Conservation (phyloP, 2,329 filamentous ascomycete genomes). For the Trichoderma cornu-damae region DNA sequence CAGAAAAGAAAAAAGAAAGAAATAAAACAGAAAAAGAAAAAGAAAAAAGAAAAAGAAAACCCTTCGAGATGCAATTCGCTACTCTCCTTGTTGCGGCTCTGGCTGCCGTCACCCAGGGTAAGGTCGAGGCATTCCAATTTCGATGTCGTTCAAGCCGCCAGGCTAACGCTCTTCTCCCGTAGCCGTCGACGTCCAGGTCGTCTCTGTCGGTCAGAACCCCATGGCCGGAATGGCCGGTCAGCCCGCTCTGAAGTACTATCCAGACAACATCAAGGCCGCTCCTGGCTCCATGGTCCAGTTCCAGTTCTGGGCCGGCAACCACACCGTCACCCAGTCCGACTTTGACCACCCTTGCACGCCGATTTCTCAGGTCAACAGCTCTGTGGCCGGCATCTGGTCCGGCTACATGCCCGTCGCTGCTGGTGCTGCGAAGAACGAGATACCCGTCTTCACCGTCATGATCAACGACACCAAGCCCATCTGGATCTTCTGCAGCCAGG, state of each 20-base stretch:
- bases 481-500: conserved; percentile 76
- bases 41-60: background rate
- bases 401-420: conserved; percentile 62
- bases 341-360: conserved; percentile 68
- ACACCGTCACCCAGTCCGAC: conserved; percentile 72
- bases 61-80: conserved; percentile 49
- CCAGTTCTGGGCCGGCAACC: conserved; percentile 64
- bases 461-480: conserved; percentile 65
- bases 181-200: conserved; percentile 52
- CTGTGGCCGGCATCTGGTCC: conserved; percentile 57
- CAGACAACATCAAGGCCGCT: conserved; percentile 59
- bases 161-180: background rate
- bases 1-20: conserved; percentile 20
- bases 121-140: conserved; percentile 17
- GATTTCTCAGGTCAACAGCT: conserved; percentile 47
- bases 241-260: conserved; percentile 54
- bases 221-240: conserved; percentile 50
- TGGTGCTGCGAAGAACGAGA: conserved; percentile 42
- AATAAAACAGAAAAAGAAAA: background rate
- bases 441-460: conserved; percentile 66
- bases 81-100: conserved; percentile 45
- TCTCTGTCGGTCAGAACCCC: conserved; percentile 54
- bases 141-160: background rate
- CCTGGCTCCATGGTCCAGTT: conserved; percentile 62
- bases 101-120: conserved; percentile 44